Base-by-base conservation (phyloP, 1,139 yeast genomes). In the Insectozyma bohioensis region DNA sequence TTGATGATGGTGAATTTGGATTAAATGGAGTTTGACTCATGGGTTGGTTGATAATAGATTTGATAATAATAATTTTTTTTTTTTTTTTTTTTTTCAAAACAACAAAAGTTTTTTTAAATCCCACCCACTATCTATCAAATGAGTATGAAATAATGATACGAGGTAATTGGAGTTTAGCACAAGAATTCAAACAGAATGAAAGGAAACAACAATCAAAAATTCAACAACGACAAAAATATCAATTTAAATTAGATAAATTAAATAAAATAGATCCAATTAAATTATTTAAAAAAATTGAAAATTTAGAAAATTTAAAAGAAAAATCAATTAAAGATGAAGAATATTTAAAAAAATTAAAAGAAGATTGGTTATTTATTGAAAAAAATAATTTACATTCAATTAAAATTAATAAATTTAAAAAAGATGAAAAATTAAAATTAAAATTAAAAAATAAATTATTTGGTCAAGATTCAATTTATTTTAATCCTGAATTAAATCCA, bases 401-500 rank as follows among this genome's bases (percentile, higher is more conserved):
- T 2, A 58, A 54, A 33, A 44, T 67, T 1, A 46, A 47, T 6
- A 38, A 46, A 4, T 55, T 66, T 29, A 40, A 54, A n/a, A 37
- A 35, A 9, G 39, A 42, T 12, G 11, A 49, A 14, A 38, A 43
- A 19, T 37, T 42, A 18, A 46, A 46, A 20, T 40, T 42, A 16
- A 48, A 48, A 21, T 46, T 47, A 20, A 55, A 49, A n/a, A 41
- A 41, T 12, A 63, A 57, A 36, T 54, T 65, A 14, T 62, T 65
- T 61, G 75, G 73, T 1, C 48, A 40, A 34, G 46, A 61, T 26
- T 67, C 73, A 3, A 52, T 67, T 1, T 69, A 61, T 40, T 69
- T 67, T 45, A 69, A 69, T 41, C 72, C 74, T 4, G 75, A 69
- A 40, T 47, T 69, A 25, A 69, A 69, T 34, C 75, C 75, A 3